Evolutionary conservation across 345 rosid genomes (phyloP), one percentile per base, ranked within the genome.

Genomic region (Salix suchowensis): DNA sequence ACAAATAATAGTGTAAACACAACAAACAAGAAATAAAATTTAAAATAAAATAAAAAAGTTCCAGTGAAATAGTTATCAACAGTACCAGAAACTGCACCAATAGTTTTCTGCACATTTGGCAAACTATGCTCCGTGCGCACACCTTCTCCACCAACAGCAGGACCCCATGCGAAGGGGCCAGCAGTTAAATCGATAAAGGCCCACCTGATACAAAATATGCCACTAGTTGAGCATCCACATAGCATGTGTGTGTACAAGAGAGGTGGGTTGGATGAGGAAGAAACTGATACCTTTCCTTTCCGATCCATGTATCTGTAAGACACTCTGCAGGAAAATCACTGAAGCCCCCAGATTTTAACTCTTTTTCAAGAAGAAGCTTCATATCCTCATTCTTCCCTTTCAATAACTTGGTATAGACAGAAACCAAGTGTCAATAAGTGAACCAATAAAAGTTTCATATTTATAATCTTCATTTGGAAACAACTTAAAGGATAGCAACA

Each of bases 141-240:
- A 80, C 99, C 99, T 88, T 96, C 98, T 79, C 99, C 99, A 80
- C 99, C 99, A 75, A 96, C 99, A 83, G 99, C 92, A 72, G 99
- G 99, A 74, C 99, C 99, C 99, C 97, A 96, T 15, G 98, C 85
- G 81, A 96, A 96, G 81, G 97, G 98, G 65, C 98, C 99, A 40
- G 98, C 98, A 34, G 88, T 83, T 85, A 96, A 87, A 84, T 96
- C 98, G 79, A 96, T 86, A 80, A 96, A 94, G 50, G 97, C 97
- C 98, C 97, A 96, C 92, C 98, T 96, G 86, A 76, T 37, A 84
- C 73, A 83, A 69, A 48, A 39, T 16, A 28, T 24, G 58, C 69
- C 26, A 65, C 34, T 65, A 62, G 14, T 21, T 77, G 37, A 55
- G 52, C 24, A 65, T 12, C n/a, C 64, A 55, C 5, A 4, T 21